Evolutionary conservation across 164 flowering plant species (phyloP), one percentile per base, ranked within the genome.

Genomic region (Nelumbo lutea): DNA sequence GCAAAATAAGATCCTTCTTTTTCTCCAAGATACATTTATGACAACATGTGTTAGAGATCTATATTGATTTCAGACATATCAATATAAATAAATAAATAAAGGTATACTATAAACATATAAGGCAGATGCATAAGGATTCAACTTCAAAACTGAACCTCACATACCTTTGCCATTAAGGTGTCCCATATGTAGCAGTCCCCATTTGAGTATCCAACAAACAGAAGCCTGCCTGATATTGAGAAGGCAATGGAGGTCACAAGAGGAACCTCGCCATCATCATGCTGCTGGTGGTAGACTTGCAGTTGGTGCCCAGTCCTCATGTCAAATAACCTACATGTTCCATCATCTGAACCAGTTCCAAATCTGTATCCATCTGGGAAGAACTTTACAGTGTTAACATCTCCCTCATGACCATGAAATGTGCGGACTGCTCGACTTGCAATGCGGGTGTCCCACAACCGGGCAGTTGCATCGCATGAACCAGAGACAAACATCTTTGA

Each of bases 321-420:
- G 77, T 95, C 98, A 85, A 86, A 92, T 57, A 95, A 71, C 74
- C 96, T 82, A 80, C 96, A 90, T 58, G 93, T 90, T 75, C 97
- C 98, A 81, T 95, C 98, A 66, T 89, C 96, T n/a, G 98, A 95
- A 42, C 97, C 98, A 56, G 97, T 95, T 64, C 94, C 97, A 80
- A 95, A 95, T 79, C 97, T 87, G 71, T 84, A 82, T 42, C 97
- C 97, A 84, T 95, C 97, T 55, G 98, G 98, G 75, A 95, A 95
- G 80, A 92, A 95, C 80, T 90, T 95, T 48, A 90, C 98, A 66
- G 89, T 55, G 78, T 90, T 92, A 68, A 95, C 96, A 81, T 92
- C 97, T 73, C 96, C 91, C 72, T 85, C 91, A 67, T 95, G 97
- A n/a, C 96, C 97, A 79, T 92, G 86, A 80, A 82, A 95, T 13